phyloP scores from a whole-genome alignment of 768 basidiomycete species.

The Suillus weaverae region DNA sequence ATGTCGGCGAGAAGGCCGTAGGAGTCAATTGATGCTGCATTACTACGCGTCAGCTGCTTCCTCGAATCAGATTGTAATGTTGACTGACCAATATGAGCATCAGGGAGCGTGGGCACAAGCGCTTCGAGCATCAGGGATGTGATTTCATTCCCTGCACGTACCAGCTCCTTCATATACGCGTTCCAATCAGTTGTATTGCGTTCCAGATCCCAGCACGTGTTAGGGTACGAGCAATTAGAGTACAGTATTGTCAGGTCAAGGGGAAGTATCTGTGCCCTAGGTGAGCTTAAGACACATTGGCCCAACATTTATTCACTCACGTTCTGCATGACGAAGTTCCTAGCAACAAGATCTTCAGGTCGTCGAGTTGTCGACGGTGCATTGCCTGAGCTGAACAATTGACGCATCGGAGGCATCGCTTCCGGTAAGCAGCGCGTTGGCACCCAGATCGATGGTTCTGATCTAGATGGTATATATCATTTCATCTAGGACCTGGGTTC shows the following conservation, averaged over 20 bases:
- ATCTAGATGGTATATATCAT: slow-evolving; percentile 71
- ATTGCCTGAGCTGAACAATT: slow-evolving; percentile 55
- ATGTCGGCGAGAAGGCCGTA: slow-evolving; percentile 62
- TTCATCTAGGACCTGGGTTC: slow-evolving; percentile 31
- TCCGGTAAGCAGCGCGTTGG: slow-evolving; percentile 52
- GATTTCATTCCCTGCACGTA: slow-evolving; percentile 50
- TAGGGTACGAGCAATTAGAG: slow-evolving; percentile 46
- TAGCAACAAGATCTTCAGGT: slow-evolving; percentile 53
- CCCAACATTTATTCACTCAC: slow-evolving; percentile 35
- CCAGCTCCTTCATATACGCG: slow-evolving; percentile 53
- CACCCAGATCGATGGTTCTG: slow-evolving; percentile 66
- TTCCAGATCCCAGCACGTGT: slow-evolving; percentile 47
- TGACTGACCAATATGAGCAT: slow-evolving; percentile 56
- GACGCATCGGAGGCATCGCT: slow-evolving; percentile 45
- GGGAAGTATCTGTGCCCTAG: slow-evolving; percentile 53
- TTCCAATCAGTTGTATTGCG: slow-evolving; percentile 61
- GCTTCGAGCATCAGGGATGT: slow-evolving; percentile 51
- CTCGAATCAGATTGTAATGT: background rate
- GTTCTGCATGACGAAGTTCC: slow-evolving; percentile 71
- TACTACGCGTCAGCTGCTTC: background rate
- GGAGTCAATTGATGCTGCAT: slow-evolving; percentile 58
- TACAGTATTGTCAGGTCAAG: slow-evolving; percentile 52
- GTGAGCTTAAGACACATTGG: background rate
- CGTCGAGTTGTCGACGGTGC: slow-evolving; percentile 54
- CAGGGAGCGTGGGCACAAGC: slow-evolving; percentile 47